Percentiles rank a stretch among this genome's conserved stretches.
These are phyloP conservation scores for Aspergillus sp. DNA, from an alignment of 2,329 filamentous ascomycete genomes.

Conservation along the genomic window DNA sequence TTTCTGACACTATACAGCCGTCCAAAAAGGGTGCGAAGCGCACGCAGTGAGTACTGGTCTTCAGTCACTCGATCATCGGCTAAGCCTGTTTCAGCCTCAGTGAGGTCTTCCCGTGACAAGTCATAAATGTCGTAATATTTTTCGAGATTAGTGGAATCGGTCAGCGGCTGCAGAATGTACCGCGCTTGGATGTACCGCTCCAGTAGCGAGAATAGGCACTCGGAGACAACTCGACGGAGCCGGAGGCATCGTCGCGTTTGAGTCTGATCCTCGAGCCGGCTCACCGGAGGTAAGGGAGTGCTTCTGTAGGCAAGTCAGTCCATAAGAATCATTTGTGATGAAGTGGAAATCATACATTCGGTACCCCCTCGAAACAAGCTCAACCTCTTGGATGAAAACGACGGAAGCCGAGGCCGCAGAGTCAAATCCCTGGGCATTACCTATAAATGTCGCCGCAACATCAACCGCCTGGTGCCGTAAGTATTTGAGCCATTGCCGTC, in stretches of 20 bases:
- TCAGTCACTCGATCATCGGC: constrained; percentile 59
- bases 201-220: constrained; percentile 60
- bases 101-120: constrained; percentile 62
- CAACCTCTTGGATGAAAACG: constrained; percentile 85
- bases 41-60: constrained; percentile 66
- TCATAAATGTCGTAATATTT: constrained; percentile 90
- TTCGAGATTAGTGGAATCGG: constrained; percentile 72
- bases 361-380: constrained; percentile 85
- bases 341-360: constrained; percentile 53
- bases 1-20: constrained; percentile 73
- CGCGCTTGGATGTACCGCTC: constrained; percentile 63
- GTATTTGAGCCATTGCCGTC: constrained; percentile 72
- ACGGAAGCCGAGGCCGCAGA: constrained; percentile 65
- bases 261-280: constrained; percentile 73
- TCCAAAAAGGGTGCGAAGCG: constrained; percentile 70
- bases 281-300: constrained; percentile 83
- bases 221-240: constrained; percentile 65
- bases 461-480: constrained; percentile 64
- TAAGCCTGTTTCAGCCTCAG: constrained; percentile 58
- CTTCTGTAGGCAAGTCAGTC: constrained; percentile 48
- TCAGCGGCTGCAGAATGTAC: constrained; percentile 58
- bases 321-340: constrained; percentile 1
- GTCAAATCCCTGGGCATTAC: constrained; percentile 72
- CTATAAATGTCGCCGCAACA: constrained; percentile 59
- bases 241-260: constrained; percentile 71